phyloP scores from a whole-genome alignment of 305 asterid species.

The Plantago coronopus region DNA sequence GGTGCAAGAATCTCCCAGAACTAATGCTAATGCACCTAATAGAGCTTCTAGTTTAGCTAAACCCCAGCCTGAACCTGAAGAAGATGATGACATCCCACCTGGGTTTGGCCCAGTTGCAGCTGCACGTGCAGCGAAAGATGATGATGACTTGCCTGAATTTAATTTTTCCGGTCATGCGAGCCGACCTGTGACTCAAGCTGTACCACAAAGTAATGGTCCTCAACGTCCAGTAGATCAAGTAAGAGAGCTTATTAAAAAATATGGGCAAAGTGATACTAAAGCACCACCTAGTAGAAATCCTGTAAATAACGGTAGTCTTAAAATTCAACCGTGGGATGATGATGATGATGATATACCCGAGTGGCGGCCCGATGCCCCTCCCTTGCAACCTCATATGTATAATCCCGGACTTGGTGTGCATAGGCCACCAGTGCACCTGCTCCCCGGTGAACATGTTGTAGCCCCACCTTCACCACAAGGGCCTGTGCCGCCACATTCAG shows the following conservation, averaged over 20 bases:
- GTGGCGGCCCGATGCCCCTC: conserved; percentile 73
- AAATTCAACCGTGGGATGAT: conserved; percentile 81
- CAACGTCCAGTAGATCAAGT: conserved; percentile 63
- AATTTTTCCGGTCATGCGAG: conserved; percentile 45
- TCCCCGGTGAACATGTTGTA: conserved; percentile 18
- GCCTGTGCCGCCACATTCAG: conserved; percentile 23
- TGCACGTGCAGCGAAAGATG: conserved; percentile 42
- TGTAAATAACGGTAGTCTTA: conserved; percentile 34
- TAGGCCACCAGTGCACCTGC: conserved; percentile 24
- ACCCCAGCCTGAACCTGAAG: conserved; percentile 34
- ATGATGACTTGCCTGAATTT: conserved; percentile 87
- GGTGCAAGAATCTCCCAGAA: conserved; percentile 48
- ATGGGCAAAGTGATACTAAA: conserved; percentile 55
- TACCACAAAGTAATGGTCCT: conserved; percentile 29
- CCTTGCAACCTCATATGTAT: conserved; percentile 22
- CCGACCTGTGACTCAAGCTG: conserved; percentile 24
- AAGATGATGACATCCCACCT: conserved; percentile 81
- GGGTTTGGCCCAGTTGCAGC: conserved; percentile 67
- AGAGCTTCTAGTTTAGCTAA: conserved; percentile 18
- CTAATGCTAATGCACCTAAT: conserved; percentile 32
- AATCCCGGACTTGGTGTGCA: conserved; percentile 23
- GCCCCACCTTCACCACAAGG: conserved; percentile 21
- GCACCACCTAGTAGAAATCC: conserved; percentile 17
- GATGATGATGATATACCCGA: conserved; percentile 94
- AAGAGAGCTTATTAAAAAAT: conserved; percentile 77